Evolutionary conservation across 805 yeast genomes (phyloP).

Genomic region (Starmera dryadoides): DNA sequence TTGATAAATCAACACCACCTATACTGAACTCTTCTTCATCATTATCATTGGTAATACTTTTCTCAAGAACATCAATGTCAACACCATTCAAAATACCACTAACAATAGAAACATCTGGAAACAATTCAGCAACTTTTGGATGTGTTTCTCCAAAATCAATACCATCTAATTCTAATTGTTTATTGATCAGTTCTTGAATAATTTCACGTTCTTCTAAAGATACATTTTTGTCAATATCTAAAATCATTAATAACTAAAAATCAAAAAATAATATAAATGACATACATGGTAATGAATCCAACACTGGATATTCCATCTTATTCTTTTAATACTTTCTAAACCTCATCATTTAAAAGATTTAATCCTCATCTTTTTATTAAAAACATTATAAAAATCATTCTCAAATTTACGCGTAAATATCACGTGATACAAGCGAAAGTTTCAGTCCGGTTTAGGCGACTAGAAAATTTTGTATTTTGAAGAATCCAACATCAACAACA

Average conservation of each 20-base stretch:
- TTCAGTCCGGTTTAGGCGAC: too few relatives aligned
- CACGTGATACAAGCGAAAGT: too few relatives aligned
- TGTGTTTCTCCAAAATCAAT: slow-evolving; percentile 4
- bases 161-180: slow-evolving; percentile 13
- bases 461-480: too few relatives aligned
- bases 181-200: slow-evolving; percentile 27
- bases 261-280: slow-evolving; percentile 5
- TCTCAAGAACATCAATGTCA: neutral
- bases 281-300: slow-evolving; percentile 36
- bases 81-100: slow-evolving; percentile 1
- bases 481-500: too few relatives aligned
- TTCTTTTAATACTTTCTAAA: neutral
- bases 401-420: too few relatives aligned
- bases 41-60: slow-evolving; percentile 5
- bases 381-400: too few relatives aligned
- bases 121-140: slow-evolving; percentile 13
- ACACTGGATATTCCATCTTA: neutral
- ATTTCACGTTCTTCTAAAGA: slow-evolving; percentile 28
- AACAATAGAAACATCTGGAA: slow-evolving; percentile 11
- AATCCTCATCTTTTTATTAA: too few relatives aligned
- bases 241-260: neutral
- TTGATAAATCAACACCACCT: slow-evolving; percentile 27
- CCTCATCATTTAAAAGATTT: too few relatives aligned
- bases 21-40: slow-evolving; percentile 16
- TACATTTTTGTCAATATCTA: slow-evolving; percentile 29